Percentiles rank a stretch among this genome's conserved stretches.
Conservation (phyloP, 1,139 yeast genomes). For the Taphrina confusa region DNA sequence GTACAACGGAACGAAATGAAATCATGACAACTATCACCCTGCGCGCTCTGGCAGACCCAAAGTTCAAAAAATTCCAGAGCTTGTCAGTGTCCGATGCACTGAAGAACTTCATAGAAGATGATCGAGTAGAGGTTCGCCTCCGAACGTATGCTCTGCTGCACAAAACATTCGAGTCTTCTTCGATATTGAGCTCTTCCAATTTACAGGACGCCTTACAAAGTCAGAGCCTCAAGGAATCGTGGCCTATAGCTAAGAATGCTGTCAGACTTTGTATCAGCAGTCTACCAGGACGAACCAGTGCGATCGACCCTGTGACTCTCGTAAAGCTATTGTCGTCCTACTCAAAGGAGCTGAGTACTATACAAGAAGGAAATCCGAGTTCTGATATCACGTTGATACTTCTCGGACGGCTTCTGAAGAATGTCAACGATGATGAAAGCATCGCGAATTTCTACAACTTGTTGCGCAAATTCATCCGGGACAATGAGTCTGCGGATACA, state of each 20-base stretch:
- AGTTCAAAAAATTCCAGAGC: constrained; percentile 8
- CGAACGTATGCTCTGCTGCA: background rate
- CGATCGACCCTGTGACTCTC: no score
- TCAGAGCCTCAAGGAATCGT: constrained; percentile 9
- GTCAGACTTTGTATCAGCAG: constrained; percentile 5
- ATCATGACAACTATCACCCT: constrained; percentile 25
- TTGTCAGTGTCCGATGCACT: constrained; percentile 4
- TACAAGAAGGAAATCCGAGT: background rate
- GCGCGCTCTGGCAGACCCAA: constrained; percentile 19
- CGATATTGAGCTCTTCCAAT: constrained; percentile 1
- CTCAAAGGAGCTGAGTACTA: background rate
- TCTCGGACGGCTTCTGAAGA: background rate
- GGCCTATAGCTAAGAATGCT: constrained; percentile 14
- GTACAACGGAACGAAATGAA: background rate
- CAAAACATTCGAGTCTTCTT: background rate
- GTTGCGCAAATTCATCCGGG: background rate
- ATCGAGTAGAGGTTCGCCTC: constrained; percentile 10
- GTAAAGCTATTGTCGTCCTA: background rate
- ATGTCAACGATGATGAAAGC: background rate
- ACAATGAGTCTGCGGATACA: background rate
- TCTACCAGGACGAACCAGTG: background rate
- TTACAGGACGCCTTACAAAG: background rate
- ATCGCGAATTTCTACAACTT: background rate
- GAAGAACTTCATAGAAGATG: constrained; percentile 9
- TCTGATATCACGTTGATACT: constrained; percentile 14